A percentile compares a stretch with the other conserved stretches of the same genome.
These are phyloP conservation scores for Kurtzmaniella cleridarum DNA, from an alignment of 805 yeast genomes.

Conservation along the genomic window DNA sequence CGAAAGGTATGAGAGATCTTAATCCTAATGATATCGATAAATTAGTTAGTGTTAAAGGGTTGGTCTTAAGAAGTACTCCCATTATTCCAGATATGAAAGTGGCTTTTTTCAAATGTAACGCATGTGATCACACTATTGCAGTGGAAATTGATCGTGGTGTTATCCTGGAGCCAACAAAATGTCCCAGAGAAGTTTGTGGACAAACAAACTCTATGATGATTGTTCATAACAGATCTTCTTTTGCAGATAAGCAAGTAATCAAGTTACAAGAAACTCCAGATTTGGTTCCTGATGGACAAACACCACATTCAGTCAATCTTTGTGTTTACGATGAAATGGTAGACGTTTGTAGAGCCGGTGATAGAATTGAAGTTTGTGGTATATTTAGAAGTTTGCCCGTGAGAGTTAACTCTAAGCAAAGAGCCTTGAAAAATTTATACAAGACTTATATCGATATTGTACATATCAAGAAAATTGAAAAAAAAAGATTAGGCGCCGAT, in stretches of 20 bases:
- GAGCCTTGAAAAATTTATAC: slow-evolving; percentile 77
- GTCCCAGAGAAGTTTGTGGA: slow-evolving; percentile 86
- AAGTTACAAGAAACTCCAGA: slow-evolving; percentile 96
- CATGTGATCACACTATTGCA: slow-evolving; percentile 87
- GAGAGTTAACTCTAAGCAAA: slow-evolving; percentile 75
- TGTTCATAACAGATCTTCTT: slow-evolving; percentile 86
- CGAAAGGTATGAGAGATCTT: slow-evolving; percentile 82
- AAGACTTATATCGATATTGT: slow-evolving; percentile 94
- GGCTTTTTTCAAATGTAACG: slow-evolving; percentile 91
- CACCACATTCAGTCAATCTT: slow-evolving; percentile 91
- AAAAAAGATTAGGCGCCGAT: slow-evolving; percentile 76
- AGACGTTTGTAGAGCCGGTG: slow-evolving; percentile 94
- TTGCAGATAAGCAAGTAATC: slow-evolving; percentile 93
- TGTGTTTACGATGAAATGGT: slow-evolving; percentile 96
- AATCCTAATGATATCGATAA: slow-evolving; percentile 95
- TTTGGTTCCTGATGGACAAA: slow-evolving; percentile 95
- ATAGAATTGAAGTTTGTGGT: slow-evolving; percentile 91
- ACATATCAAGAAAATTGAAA: slow-evolving; percentile 83
- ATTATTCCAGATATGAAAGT: slow-evolving; percentile 97
- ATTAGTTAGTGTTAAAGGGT: slow-evolving; percentile 83
- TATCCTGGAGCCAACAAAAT: slow-evolving; percentile 85
- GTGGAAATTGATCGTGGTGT: slow-evolving; percentile 94
- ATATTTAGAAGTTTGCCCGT: slow-evolving; percentile 91
- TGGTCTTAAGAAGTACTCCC: slow-evolving; percentile 82
- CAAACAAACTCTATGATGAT: slow-evolving; percentile 83